A percentile compares a stretch with the other conserved stretches of the same genome.
Conservation (phyloP, 1,284 basidiomycete genomes). For the Erythrobasidium hasegawianum region DNA sequence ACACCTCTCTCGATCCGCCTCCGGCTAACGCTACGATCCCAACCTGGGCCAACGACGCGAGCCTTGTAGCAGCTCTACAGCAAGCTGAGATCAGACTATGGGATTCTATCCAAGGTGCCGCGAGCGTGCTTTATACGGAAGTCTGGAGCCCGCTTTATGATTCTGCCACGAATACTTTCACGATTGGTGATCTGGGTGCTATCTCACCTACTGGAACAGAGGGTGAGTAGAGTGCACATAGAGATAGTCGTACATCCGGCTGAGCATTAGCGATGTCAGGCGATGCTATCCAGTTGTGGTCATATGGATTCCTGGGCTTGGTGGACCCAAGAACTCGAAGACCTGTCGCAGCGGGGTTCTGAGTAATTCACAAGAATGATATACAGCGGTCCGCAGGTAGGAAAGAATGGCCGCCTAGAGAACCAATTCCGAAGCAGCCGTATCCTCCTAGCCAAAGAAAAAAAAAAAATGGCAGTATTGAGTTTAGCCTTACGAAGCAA, state of each 20-base stretch:
- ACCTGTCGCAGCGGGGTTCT: slow-evolving; percentile 3
- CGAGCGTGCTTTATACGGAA: slow-evolving; percentile 46
- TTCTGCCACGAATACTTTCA: slow-evolving; percentile 42
- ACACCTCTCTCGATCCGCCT: slow-evolving; percentile 35
- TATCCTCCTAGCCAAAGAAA: too few species aligned
- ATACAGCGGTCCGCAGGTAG: too few species aligned
- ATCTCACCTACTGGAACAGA: slow-evolving; percentile 48
- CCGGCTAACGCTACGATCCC: slow-evolving; percentile 41
- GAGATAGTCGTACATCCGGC: too few species aligned
- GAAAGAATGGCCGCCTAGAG: too few species aligned
- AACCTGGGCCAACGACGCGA: slow-evolving; percentile 51
- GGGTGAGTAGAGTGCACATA: too few species aligned
- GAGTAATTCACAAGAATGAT: background rate
- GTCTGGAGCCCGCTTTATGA: slow-evolving; percentile 46
- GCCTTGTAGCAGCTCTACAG: slow-evolving; percentile 46
- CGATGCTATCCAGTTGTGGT: slow-evolving; percentile 52
- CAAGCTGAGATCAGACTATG: slow-evolving; percentile 51
- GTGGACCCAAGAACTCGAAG: slow-evolving; percentile 46
- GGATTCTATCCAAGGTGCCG: slow-evolving; percentile 51
- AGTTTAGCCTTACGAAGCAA: too few species aligned
- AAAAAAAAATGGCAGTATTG: too few species aligned
- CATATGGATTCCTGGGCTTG: slow-evolving; percentile 49
- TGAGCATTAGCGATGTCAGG: too few species aligned
- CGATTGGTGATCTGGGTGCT: slow-evolving; percentile 47
- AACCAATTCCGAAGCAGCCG: too few species aligned